These are phyloP conservation scores for Daldinia decipiens DNA, from an alignment of 495 filamentous ascomycete species.

Conservation along the genomic window DNA sequence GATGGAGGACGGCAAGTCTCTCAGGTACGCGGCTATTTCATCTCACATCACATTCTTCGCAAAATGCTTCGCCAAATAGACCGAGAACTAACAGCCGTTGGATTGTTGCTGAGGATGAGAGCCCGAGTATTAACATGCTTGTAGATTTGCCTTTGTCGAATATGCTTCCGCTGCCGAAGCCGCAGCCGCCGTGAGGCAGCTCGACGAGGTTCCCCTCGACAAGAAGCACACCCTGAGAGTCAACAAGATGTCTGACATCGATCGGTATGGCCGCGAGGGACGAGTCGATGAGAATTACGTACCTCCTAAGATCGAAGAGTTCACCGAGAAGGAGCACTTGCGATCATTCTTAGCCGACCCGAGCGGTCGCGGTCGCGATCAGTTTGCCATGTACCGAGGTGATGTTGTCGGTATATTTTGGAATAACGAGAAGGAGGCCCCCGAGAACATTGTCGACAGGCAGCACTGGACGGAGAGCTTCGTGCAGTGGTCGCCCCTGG, in stretches of 20 bases:
- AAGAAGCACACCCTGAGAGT: slow-evolving; percentile 94
- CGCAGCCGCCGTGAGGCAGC: slow-evolving; percentile 81
- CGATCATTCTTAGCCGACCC: slow-evolving; percentile 90
- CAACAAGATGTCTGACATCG: slow-evolving; percentile 98
- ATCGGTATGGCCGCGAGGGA: slow-evolving; percentile 93
- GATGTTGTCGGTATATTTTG: slow-evolving; percentile 95
- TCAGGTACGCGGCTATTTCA: slow-evolving; percentile 69
- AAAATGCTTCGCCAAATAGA: not conserved
- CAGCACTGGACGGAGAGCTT: slow-evolving; percentile 97
- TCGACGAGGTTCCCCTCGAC: slow-evolving; percentile 86
- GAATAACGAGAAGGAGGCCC: slow-evolving; percentile 93
- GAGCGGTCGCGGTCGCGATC: slow-evolving; percentile 87
- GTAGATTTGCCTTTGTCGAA: slow-evolving; percentile 93
- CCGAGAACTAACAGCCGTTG: not conserved
- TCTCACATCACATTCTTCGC: not conserved
- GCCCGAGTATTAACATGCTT: slow-evolving; percentile 24
- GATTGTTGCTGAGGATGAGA: not conserved
- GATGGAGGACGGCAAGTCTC: slow-evolving; percentile 79
- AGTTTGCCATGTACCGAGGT: slow-evolving; percentile 89
- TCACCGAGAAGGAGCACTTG: slow-evolving; percentile 92
- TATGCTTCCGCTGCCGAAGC: slow-evolving; percentile 94
- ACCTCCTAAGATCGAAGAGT: slow-evolving; percentile 78
- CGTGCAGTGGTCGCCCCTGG: slow-evolving; percentile 95
- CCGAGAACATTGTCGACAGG: slow-evolving; percentile 89
- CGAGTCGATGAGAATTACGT: slow-evolving; percentile 90